These are phyloP conservation scores for Seiridium unicorne DNA, from an alignment of 2,329 filamentous ascomycete genomes.

Conservation along the genomic window DNA sequence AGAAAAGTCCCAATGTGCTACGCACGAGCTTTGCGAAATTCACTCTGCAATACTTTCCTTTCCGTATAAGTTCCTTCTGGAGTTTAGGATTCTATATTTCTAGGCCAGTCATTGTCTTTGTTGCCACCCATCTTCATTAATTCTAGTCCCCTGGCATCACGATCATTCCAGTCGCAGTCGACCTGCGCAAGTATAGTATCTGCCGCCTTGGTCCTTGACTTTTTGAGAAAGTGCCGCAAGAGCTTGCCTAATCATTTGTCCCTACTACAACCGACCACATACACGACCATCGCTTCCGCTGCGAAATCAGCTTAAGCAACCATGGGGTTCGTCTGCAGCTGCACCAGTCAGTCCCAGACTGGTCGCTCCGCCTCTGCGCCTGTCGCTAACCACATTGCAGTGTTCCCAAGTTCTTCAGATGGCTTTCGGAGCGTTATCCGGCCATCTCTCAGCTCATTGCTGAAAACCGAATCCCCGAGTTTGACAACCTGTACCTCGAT, in stretches of 20 bases:
- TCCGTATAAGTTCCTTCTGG: conserved; percentile 2
- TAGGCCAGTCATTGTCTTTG: neutral
- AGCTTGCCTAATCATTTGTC: neutral
- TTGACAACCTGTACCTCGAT: conserved; percentile 94
- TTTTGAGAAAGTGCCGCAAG: neutral
- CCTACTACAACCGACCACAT: neutral
- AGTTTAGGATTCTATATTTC: conserved; percentile 7
- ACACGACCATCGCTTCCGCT: neutral
- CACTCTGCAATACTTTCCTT: conserved; percentile 4
- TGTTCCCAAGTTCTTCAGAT: conserved; percentile 92
- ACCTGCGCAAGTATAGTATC: conserved; percentile 7
- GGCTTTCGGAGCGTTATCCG: conserved; percentile 98
- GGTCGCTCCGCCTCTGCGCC: neutral
- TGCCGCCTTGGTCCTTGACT: neutral
- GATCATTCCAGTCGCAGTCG: conserved; percentile 1
- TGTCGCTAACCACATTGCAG: conserved; percentile 31
- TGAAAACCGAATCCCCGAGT: conserved; percentile 98
- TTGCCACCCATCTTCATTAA: neutral
- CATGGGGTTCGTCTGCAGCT: conserved; percentile 13
- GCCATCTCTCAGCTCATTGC: conserved; percentile 97
- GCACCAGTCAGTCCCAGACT: conserved; percentile 6
- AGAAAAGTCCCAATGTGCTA: conserved; percentile 5
- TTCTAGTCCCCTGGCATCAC: neutral
- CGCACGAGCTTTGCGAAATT: neutral
- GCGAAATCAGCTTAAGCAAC: neutral